Evolutionary conservation across 1,139 yeast genomes (phyloP), one percentile per base, ranked within the genome.

Genomic region (Kurtzmaniella quercitrusa): DNA sequence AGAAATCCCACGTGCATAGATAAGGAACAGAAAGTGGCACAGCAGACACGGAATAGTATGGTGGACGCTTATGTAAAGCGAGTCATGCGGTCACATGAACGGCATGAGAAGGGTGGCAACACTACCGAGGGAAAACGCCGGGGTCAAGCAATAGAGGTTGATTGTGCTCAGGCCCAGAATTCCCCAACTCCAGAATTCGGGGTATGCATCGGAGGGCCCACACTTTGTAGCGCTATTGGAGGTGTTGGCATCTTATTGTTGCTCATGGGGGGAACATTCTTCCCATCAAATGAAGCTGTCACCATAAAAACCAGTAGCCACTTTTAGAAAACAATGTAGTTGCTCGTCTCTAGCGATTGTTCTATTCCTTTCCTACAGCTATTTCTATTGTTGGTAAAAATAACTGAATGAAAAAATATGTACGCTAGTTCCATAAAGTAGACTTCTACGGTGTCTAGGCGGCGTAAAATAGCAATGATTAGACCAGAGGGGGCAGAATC

Each of bases 1-100:
- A 31, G 36, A 31, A 14, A 12, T 16, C 36, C 36, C 36, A 31
- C 36, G 36, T 31, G 36, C 36, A 31, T 31, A 31, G 36, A 31
- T 31, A 31, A 16, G 36, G 14, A 11, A 27, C 10, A 11, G 31
- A 27, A 7, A 11, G 31, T 27, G 31, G 31, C 31, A 27, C 31
- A 27, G 31, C 31, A 27, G 31, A 27, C 6, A 27, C 12, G 14
- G 12, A 6, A 27, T 27, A 7, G 14, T 7, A 27, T 11, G 4
- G 5, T 27, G 10, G 12, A 10, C 31, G 12, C 14, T 27, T 27
- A 11, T 27, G 10, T n/a, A 11, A 27, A 4, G 31, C 6, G 14
- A 27, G 31, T n/a, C 31, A 27, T 11, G 31, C 31, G 12, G 10
- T 11, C n/a, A 27, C 10, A 27, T 7, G 31, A 27, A 27, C 7